Evolutionary conservation across 176 grass and related monocot species (phyloP).

Genomic region (Aegilops tauschii): DNA sequence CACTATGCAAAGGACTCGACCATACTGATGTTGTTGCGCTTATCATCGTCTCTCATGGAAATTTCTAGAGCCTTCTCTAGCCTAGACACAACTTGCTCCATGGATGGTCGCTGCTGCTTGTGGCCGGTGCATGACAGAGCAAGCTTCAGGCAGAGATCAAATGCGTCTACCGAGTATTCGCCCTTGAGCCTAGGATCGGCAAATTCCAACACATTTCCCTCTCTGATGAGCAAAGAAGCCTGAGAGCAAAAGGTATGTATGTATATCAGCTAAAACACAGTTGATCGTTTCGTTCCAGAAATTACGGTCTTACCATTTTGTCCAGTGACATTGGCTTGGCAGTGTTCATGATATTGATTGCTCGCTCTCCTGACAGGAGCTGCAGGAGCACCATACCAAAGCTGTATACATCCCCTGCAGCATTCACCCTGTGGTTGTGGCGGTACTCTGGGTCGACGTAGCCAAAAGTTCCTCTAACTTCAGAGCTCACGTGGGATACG

Average conservation of each 20-base stretch:
- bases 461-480: constrained; percentile 78
- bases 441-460: constrained; percentile 79
- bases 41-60: constrained; percentile 29
- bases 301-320: constrained; percentile 44
- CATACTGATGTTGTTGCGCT: constrained; percentile 19
- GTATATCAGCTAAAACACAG: background rate
- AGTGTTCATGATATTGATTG: constrained; percentile 59
- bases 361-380: constrained; percentile 55
- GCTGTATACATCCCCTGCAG: constrained; percentile 71
- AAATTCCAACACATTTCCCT: constrained; percentile 46
- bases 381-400: constrained; percentile 73
- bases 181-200: constrained; percentile 56
- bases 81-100: constrained; percentile 56
- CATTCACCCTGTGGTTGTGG: constrained; percentile 63
- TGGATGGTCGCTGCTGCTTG: constrained; percentile 55
- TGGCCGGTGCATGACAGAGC: constrained; percentile 63
- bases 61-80: constrained; percentile 57
- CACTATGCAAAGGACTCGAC: constrained; percentile 33
- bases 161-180: constrained; percentile 50
- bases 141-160: constrained; percentile 57
- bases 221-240: constrained; percentile 47
- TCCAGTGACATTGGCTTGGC: constrained; percentile 58
- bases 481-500: constrained; percentile 58
- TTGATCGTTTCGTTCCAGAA: background rate
- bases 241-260: constrained; percentile 25